phyloP scores from a whole-genome alignment of 2,329 filamentous ascomycete species.

The Aspergillus sp. region DNA sequence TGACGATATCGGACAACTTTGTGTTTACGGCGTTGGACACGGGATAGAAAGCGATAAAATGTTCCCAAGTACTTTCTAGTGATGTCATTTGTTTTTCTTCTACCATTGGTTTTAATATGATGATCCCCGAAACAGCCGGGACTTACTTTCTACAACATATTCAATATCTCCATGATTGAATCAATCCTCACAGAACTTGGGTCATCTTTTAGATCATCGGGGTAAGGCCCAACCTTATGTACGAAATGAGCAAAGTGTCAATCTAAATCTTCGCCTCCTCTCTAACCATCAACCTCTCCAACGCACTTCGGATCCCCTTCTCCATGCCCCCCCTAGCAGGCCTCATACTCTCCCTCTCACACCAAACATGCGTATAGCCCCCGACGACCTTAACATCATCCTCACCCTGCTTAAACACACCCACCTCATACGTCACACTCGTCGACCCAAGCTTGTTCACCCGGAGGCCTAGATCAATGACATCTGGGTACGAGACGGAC shows the following conservation, averaged over 20 bases:
- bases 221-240: not conserved
- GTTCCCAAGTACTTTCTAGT: not conserved
- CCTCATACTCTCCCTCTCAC: constrained; percentile 72
- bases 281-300: constrained; percentile 59
- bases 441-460: constrained; percentile 84
- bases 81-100: not conserved
- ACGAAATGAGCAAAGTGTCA: not conserved
- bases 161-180: not conserved
- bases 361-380: constrained; percentile 85
- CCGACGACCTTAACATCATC: constrained; percentile 81
- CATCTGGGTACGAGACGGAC: constrained; percentile 77
- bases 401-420: constrained; percentile 76
- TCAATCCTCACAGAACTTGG: not conserved
- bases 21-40: constrained; percentile 10
- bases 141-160: not conserved
- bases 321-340: constrained; percentile 64
- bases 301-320: constrained; percentile 51
- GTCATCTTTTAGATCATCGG: too few species aligned
- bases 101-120: not conserved
- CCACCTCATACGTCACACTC: constrained; percentile 89
- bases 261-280: constrained; percentile 17
- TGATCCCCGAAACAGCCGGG: not conserved
- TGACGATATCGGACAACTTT: constrained; percentile 10
- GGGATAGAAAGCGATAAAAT: constrained; percentile 15
- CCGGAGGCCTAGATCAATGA: constrained; percentile 79